These are phyloP conservation scores for Saccharomyces kudriavzevii DNA, from an alignment of 805 yeast genomes.

Conservation along the genomic window DNA sequence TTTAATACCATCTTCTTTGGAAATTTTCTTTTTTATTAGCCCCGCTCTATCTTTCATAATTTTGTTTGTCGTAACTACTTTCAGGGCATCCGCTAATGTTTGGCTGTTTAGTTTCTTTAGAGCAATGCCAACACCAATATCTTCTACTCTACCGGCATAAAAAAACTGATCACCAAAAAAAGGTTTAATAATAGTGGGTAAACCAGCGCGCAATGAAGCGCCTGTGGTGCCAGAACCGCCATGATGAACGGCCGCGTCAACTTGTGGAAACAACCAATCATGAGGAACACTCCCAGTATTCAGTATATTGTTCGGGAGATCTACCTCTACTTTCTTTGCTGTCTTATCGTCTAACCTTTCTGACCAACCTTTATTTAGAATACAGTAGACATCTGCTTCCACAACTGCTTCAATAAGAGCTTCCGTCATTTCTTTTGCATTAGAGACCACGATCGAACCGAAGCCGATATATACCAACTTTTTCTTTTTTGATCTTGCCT, in stretches of 20 bases:
- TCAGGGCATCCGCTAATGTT: conserved; percentile 58
- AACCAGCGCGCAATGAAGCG: conserved; percentile 75
- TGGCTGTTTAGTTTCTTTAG: conserved; percentile 59
- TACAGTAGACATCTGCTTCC: conserved; percentile 76
- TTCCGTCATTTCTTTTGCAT: conserved; percentile 68
- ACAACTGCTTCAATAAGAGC: conserved; percentile 74
- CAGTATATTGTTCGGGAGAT: conserved; percentile 58
- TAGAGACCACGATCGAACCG: conserved; percentile 87
- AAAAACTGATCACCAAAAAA: conserved; percentile 96
- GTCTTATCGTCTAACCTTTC: conserved; percentile 47
- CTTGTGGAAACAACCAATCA: conserved; percentile 84
- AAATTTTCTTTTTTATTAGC: conserved; percentile 52
- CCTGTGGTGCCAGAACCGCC: conserved; percentile 98
- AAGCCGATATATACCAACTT: conserved; percentile 88
- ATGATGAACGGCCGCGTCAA: conserved; percentile 94
- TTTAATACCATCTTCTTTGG: conserved; percentile 71
- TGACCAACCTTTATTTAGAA: conserved; percentile 92
- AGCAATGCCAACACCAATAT: conserved; percentile 74
- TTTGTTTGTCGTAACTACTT: conserved; percentile 56
- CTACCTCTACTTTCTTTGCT: conserved; percentile 31
- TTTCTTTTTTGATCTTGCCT: conserved; percentile 52
- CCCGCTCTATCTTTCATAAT: conserved; percentile 63
- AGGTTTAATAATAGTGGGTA: conserved; percentile 87
- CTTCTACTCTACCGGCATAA: conserved; percentile 81
- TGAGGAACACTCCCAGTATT: conserved; percentile 75